Evolutionary conservation across 1,284 basidiomycete species (phyloP).

Genomic region (Apiotrichum gracile): DNA sequence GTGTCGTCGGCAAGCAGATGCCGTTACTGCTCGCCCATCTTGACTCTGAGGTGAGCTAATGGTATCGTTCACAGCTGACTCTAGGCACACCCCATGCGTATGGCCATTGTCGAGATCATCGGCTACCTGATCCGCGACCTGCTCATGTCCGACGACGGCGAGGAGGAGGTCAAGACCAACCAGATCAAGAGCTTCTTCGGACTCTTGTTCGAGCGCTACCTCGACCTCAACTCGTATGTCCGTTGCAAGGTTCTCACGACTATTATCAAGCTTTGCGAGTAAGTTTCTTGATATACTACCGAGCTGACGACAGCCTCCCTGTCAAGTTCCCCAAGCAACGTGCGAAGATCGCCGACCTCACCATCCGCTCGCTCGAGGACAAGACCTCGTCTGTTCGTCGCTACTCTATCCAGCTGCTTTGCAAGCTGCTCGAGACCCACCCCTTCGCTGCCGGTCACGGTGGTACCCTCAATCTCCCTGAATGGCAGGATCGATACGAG

Average conservation of each 20-base stretch:
- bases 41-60: conserved; percentile 74
- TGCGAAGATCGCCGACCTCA: conserved; percentile 65
- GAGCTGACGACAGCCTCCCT: conserved; percentile 54
- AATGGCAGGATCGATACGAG: conserved; percentile 69
- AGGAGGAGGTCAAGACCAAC: conserved; percentile 62
- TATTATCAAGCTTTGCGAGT: conserved; percentile 62
- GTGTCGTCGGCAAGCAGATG: conserved; percentile 85
- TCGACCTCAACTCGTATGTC: conserved; percentile 87
- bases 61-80: neutral
- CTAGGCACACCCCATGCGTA: conserved; percentile 91
- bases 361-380: conserved; percentile 78
- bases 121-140: conserved; percentile 75
- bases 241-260: conserved; percentile 79
- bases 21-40: conserved; percentile 75
- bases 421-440: conserved; percentile 76
- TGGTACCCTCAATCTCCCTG: conserved; percentile 65
- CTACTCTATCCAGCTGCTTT: conserved; percentile 70
- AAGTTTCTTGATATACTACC: conserved; percentile 23
- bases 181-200: conserved; percentile 79
- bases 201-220: conserved; percentile 74
- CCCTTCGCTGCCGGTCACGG: conserved; percentile 83
- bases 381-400: conserved; percentile 85
- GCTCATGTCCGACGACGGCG: conserved; percentile 56
- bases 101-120: conserved; percentile 82
- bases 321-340: conserved; percentile 85